These are phyloP conservation scores for Penicillium italicum DNA, from an alignment of 2,329 filamentous ascomycete species.

Conservation along the genomic window DNA sequence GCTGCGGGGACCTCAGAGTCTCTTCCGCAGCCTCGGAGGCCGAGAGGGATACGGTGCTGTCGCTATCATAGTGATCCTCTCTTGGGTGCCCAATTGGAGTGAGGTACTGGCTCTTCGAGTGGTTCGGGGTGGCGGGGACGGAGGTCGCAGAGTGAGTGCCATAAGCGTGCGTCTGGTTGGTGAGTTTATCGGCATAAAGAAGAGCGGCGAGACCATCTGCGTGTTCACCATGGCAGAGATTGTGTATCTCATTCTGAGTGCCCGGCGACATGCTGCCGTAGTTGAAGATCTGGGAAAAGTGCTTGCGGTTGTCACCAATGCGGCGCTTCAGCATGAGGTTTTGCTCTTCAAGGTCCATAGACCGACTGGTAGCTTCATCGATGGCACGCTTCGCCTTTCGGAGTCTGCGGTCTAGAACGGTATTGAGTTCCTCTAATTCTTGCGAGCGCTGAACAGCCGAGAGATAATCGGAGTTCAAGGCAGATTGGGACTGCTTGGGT, in stretches of 20 bases:
- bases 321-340: constrained; percentile 73
- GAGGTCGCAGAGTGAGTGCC: constrained; percentile 54
- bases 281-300: constrained; percentile 74
- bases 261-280: constrained; percentile 65
- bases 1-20: constrained; percentile 24
- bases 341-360: constrained; percentile 67
- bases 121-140: constrained; percentile 70
- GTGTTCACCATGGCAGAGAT: constrained; percentile 31
- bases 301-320: constrained; percentile 84
- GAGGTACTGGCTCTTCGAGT: constrained; percentile 54
- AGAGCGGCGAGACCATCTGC: constrained; percentile 39
- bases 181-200: constrained; percentile 40
- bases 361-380: constrained; percentile 71
- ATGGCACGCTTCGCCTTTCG: constrained; percentile 74
- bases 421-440: constrained; percentile 63
- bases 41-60: constrained; percentile 77
- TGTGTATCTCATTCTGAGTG: constrained; percentile 51
- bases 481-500: constrained; percentile 40
- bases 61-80: constrained; percentile 61
- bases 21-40: constrained; percentile 56
- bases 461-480: constrained; percentile 54
- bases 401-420: constrained; percentile 60
- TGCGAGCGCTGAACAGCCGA: constrained; percentile 59
- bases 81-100: constrained; percentile 56
- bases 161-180: constrained; percentile 31